A percentile compares a stretch with the other conserved stretches of the same genome.
Conservation (phyloP, 768 basidiomycete genomes). For the Rhizopogon vesiculosus region DNA sequence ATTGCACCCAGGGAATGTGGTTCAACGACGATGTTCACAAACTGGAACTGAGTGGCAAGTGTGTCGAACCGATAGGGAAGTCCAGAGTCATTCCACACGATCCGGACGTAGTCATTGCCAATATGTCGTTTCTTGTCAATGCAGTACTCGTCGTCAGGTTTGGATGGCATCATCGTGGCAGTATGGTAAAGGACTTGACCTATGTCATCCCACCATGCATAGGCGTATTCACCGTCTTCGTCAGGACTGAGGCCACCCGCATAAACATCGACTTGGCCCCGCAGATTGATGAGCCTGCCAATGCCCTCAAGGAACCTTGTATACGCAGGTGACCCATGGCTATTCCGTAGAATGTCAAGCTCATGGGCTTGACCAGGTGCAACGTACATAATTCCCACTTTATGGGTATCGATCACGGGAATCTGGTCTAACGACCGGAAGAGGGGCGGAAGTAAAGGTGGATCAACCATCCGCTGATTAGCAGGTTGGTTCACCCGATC, state of each 20-base stretch:
- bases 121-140: slow-evolving; percentile 93
- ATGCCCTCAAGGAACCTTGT: slow-evolving; percentile 89
- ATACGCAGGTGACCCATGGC: slow-evolving; percentile 92
- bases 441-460: slow-evolving; percentile 50
- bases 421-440: slow-evolving; percentile 72
- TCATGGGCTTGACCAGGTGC: slow-evolving; percentile 87
- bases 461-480: slow-evolving; percentile 45
- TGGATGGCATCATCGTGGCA: slow-evolving; percentile 94
- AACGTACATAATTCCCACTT: slow-evolving; percentile 94
- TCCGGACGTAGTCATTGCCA: slow-evolving; percentile 94
- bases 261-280: slow-evolving; percentile 89
- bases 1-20: slow-evolving; percentile 84
- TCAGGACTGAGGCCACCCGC: slow-evolving; percentile 89
- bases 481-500: slow-evolving; percentile 34
- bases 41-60: slow-evolving; percentile 89
- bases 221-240: slow-evolving; percentile 93
- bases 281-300: slow-evolving; percentile 81
- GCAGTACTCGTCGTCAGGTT: slow-evolving; percentile 58
- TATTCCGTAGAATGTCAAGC: slow-evolving; percentile 81
- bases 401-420: slow-evolving; percentile 96
- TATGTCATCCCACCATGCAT: slow-evolving; percentile 99
- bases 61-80: slow-evolving; percentile 86
- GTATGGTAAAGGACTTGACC: slow-evolving; percentile 93
- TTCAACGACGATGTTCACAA: slow-evolving; percentile 95
- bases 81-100: slow-evolving; percentile 99